phyloP scores from a whole-genome alignment of 192 early-diverging fungal genomes.

The Entomortierella lignicola region DNA sequence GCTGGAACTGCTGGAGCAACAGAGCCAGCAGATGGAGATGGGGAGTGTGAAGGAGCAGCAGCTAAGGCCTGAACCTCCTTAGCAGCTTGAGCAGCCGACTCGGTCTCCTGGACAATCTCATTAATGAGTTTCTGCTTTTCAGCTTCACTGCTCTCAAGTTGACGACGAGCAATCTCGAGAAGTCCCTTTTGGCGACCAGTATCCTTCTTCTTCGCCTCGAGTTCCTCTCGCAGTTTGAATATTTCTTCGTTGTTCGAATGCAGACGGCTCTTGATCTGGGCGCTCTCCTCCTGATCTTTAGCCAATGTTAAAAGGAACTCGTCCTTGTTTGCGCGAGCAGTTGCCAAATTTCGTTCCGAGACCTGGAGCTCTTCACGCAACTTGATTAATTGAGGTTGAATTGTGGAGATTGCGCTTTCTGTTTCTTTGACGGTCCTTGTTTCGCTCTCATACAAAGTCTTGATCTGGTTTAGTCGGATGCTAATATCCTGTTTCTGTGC shows the following conservation, averaged over 20 bases:
- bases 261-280: slow-evolving; percentile 59
- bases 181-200: slow-evolving; percentile 69
- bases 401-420: slow-evolving; percentile 62
- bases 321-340: slow-evolving; percentile 61
- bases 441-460: slow-evolving; percentile 72
- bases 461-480: slow-evolving; percentile 64
- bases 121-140: slow-evolving; percentile 71
- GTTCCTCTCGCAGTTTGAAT: slow-evolving; percentile 56
- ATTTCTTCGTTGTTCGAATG: slow-evolving; percentile 68
- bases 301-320: slow-evolving; percentile 58
- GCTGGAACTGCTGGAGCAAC: slow-evolving; percentile 14
- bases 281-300: slow-evolving; percentile 60
- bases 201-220: slow-evolving; percentile 68
- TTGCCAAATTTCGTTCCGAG: slow-evolving; percentile 60
- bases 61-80: slow-evolving; percentile 24
- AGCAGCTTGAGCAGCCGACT: slow-evolving; percentile 27
- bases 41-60: neutral
- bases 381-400: slow-evolving; percentile 56
- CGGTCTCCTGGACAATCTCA: slow-evolving; percentile 60
- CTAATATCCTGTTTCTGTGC: slow-evolving; percentile 74
- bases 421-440: slow-evolving; percentile 65
- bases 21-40: neutral
- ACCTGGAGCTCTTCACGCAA: slow-evolving; percentile 60
- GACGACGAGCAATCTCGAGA: slow-evolving; percentile 73
- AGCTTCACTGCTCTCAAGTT: slow-evolving; percentile 66